These are phyloP conservation scores for Penicillium brasilianum DNA, from an alignment of 2,329 filamentous ascomycete genomes.

Conservation along the genomic window DNA sequence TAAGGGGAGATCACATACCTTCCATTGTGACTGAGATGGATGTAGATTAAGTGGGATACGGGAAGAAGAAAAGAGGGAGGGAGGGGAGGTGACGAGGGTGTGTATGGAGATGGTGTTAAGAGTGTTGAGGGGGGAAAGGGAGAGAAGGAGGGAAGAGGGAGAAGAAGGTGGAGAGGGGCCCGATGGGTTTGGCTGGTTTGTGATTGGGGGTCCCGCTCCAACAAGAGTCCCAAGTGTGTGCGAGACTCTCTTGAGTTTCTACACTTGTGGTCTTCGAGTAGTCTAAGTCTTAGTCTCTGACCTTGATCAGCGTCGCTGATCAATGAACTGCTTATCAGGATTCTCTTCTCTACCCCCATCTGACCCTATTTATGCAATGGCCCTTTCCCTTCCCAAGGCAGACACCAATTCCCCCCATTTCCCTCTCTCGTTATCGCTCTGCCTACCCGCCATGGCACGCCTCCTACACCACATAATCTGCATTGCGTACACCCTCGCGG, in stretches of 20 bases:
- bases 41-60: conserved; percentile 48
- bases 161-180: conserved; percentile 24
- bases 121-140: conserved; percentile 41
- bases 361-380: neutral
- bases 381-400: conserved; percentile 7
- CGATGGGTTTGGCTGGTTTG: conserved; percentile 32
- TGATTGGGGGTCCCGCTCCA: conserved; percentile 34
- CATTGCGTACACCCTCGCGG: conserved; percentile 16
- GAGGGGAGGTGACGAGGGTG: conserved; percentile 27
- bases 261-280: no score
- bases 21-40: conserved; percentile 62
- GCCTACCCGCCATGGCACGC: neutral
- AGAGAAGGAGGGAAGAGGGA: conserved; percentile 27
- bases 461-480: neutral
- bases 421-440: neutral
- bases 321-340: neutral
- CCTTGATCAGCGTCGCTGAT: neutral
- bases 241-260: no score
- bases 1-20: conserved; percentile 57
- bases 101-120: conserved; percentile 44
- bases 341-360: no score
- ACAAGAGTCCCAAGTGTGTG: no score
- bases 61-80: conserved; percentile 29
- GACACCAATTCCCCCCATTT: neutral
- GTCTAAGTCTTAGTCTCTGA: neutral